Conservation (phyloP, 164 flowering plant genomes). For the Dillenia turbinata region DNA sequence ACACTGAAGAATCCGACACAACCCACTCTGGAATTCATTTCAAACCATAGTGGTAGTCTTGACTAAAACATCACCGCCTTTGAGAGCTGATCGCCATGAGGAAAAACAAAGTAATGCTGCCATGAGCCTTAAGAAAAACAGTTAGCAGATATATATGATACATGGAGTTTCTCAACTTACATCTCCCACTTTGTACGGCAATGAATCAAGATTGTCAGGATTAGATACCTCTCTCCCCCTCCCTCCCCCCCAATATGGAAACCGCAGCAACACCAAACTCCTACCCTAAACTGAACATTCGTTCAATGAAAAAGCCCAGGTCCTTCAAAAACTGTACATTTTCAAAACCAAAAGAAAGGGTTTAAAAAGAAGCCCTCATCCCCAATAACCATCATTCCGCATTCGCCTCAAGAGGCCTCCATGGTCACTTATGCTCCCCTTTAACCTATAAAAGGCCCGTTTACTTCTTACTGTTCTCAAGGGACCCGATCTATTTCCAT, state of each 20-base stretch:
- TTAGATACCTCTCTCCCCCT: constrained; percentile 21
- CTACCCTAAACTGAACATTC: constrained; percentile 11
- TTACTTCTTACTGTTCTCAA: constrained; percentile 62
- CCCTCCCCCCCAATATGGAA: constrained; percentile 7
- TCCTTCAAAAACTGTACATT: constrained; percentile 49
- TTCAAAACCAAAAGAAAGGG: constrained; percentile 9
- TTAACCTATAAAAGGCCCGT: constrained; percentile 46
- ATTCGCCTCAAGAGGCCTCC: constrained; percentile 40
- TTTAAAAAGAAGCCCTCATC: constrained; percentile 25
- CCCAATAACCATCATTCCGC: constrained; percentile 35
- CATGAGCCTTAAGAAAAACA: constrained; percentile 5
- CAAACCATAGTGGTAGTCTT: too few relatives aligned
- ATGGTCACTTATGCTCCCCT: constrained; percentile 90
- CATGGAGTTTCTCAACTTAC: constrained; percentile 20
- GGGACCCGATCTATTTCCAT: constrained; percentile 80
- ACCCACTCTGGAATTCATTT: too few relatives aligned
- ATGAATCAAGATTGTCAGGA: constrained; percentile 41
- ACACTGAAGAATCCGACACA: too few relatives aligned
- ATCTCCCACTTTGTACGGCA: constrained; percentile 22
- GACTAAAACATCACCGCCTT: too few relatives aligned
- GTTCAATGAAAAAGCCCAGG: constrained; percentile 14
- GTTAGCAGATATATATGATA: constrained; percentile 9
- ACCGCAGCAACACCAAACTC: constrained; percentile 14
- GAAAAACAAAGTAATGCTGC: background rate
- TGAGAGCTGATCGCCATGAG: too few relatives aligned